These are phyloP conservation scores for Phtheirospermum japonicum DNA, from an alignment of 257 asterid species.

Conservation along the genomic window DNA sequence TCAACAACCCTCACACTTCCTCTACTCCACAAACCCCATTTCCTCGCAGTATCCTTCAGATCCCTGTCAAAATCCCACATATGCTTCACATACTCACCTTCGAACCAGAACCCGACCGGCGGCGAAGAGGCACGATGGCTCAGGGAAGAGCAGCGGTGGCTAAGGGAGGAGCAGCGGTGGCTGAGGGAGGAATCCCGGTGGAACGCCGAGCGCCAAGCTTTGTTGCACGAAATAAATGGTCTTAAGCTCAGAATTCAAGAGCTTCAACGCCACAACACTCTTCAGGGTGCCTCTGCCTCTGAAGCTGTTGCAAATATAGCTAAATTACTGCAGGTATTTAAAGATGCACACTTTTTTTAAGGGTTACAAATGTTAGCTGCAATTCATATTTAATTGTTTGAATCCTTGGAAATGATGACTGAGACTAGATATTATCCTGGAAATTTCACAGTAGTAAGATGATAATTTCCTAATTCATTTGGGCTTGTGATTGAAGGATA, in stretches of 20 bases:
- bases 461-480: neutral
- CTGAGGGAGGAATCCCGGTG: slow-evolving; percentile 77
- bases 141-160: slow-evolving; percentile 93
- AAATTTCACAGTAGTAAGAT: neutral
- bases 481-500: slow-evolving; percentile 1
- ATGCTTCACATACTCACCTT: slow-evolving; percentile 56
- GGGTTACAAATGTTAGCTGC: too few species aligned
- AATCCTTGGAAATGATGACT: neutral
- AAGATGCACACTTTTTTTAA: neutral
- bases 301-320: slow-evolving; percentile 59
- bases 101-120: slow-evolving; percentile 34
- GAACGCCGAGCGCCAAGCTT: slow-evolving; percentile 63
- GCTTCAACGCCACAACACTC: slow-evolving; percentile 48
- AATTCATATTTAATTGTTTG: too few species aligned
- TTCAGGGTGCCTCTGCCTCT: slow-evolving; percentile 48
- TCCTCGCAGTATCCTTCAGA: slow-evolving; percentile 25
- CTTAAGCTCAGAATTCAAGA: slow-evolving; percentile 61
- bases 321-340: slow-evolving; percentile 60
- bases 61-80: slow-evolving; percentile 38
- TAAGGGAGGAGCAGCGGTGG: slow-evolving; percentile 95
- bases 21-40: slow-evolving; percentile 29
- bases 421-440: neutral
- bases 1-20: slow-evolving; percentile 28
- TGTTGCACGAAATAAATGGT: slow-evolving; percentile 53
- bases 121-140: slow-evolving; percentile 82